Base-by-base conservation (phyloP, 306 rosid species). In the Cotoneaster glaucophyllus region DNA sequence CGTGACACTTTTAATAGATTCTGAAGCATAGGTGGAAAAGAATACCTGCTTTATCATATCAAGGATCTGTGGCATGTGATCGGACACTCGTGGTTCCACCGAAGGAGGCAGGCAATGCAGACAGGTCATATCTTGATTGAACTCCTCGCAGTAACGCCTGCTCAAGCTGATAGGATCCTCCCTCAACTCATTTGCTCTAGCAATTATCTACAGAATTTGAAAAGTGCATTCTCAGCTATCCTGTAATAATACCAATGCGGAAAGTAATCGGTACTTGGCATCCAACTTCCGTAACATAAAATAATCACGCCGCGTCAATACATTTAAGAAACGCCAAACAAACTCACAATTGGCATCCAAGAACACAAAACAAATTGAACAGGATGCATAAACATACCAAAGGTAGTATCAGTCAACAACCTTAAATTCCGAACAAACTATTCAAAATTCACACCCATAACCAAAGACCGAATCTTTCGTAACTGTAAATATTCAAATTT, bases 201-300 rank as follows among this genome's bases (percentile, higher is more conserved):
- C 84, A 81, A 95, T 95, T 83, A 95, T 95, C 97, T 95, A 95
- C 97, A 92, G 81, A 90, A 94, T 87, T 94, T 74, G 90, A 89
- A 95, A 95, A 90, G 80, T 81, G 92, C 93, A 88, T 93, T 87
- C 92, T 92, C 84, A 95, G 97, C 85, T 75, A 90, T 90, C 99
- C 97, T 92, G 97, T 87, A 89, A 90, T 86, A 80, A 90, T 86
- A 80, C 76, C 92, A 94, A 86, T 86, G 74, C 84, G 85, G 81
- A 79, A 86, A 79, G 75, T 69, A 85, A 89, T 86, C 78, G 90
- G 87, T 81, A 87, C 74, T 84, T 78, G 75, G 80, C 71, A 76
- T 75, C 80, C 69, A 63, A 71, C 61, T 71, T 43, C 57, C 76
- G 52, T 18, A 64, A 68, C 69, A 77, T 64, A 77, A 17, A 34